Evolutionary conservation across 106 monocot species (phyloP), one percentile per base, ranked within the genome.

Genomic region (Dioscorea alata): DNA sequence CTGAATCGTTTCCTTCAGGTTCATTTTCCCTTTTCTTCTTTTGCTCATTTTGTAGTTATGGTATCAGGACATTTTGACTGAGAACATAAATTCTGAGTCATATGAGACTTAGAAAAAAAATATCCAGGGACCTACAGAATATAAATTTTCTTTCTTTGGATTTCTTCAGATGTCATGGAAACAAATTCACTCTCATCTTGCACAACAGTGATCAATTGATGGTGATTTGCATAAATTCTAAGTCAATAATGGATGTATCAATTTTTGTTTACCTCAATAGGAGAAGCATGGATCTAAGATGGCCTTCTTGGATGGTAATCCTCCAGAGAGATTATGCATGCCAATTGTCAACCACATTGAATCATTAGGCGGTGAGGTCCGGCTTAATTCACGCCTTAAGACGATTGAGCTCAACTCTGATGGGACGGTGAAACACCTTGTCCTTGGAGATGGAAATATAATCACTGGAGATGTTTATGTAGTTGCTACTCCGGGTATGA

Each of bases 211-310:
- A 42, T 42, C 4, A 42, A 42, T 5, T 42, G 9, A 42, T 8
- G 10, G 9, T 42, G 42, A 42, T 42, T 6, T 10, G 6, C 9
- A 42, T 42, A 42, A 42, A 42, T 42, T 42, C 10, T 42, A 42
- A 42, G 42, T 42, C 6, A 42, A 42, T 28, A 42, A 42, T 42
- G 42, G 42, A 42, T 42, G 42, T 42, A 3, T 42, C 42, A 3
- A 42, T 42, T 6, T 42, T 42, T 13, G 34, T 78, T 48, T 65
- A 50, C 54, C 64, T 65, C 28, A 22, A 68, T 78, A 97, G 97
- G 97, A 97, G 79, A 97, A 97, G 65, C 82, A 97, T 78, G 97
- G 97, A 1, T 97, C 97, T 32, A 97, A 92, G 67, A 92, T 97
- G 89, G 96, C 92, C 15, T 97, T 92, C 71, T 81, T 97, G 70